Evolutionary conservation across 75 land plant genomes (phyloP).

Genomic region (Cryptomeria japonica): DNA sequence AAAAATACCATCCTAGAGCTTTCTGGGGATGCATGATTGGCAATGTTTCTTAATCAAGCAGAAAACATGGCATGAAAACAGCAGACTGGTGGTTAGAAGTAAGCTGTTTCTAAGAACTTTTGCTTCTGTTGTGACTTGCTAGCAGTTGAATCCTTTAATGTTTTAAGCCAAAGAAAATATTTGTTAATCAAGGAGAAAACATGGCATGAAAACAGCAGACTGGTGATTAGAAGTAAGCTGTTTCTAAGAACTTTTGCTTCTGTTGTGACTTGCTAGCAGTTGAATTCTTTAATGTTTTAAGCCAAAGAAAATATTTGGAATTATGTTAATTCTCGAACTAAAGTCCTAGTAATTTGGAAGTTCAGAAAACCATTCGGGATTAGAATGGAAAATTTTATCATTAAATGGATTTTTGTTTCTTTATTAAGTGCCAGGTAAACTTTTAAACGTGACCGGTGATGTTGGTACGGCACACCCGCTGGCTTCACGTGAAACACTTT

Average conservation of each 20-base stretch:
- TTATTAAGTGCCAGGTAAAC: too few species aligned
- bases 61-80: constrained; percentile 71
- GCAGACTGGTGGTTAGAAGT: not conserved
- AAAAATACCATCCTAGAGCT: too few species aligned
- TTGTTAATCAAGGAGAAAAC: not conserved
- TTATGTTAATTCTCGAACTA: not conserved
- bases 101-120: not conserved
- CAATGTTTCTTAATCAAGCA: not conserved
- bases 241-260: not conserved
- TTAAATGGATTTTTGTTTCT: too few species aligned
- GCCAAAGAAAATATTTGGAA: not conserved
- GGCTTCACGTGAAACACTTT: too few species aligned
- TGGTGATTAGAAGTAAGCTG: not conserved
- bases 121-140: not conserved
- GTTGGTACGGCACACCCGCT: too few species aligned
- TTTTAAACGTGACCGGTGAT: too few species aligned
- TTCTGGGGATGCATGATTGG: not conserved
- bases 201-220: constrained; percentile 69
- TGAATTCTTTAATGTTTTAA: not conserved
- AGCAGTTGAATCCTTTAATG: not conserved
- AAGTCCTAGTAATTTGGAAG: not conserved
- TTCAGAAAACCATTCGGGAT: not conserved
- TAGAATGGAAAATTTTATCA: not conserved
- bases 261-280: not conserved
- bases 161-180: not conserved